Percentiles rank a stretch among this genome's conserved stretches.
These are phyloP conservation scores for Emmonsiellopsis sp. DNA, from an alignment of 2,329 filamentous ascomycete genomes.

Conservation along the genomic window DNA sequence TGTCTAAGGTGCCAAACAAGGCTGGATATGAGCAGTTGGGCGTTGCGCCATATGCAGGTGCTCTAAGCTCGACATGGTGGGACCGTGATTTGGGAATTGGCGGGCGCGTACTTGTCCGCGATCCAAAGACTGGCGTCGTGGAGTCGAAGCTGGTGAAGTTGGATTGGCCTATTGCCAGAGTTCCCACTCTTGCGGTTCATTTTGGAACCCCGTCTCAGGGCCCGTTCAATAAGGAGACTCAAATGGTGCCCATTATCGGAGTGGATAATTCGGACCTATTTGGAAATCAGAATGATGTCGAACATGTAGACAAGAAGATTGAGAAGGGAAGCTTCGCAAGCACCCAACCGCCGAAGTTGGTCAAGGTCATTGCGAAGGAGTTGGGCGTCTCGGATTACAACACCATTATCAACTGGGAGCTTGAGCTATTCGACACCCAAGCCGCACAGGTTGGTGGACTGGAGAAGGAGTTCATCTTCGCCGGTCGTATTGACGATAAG, in stretches of 20 bases:
- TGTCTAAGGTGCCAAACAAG: conserved; percentile 74
- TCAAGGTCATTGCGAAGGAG: conserved; percentile 70
- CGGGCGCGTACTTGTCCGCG: conserved; percentile 75
- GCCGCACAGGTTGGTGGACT: conserved; percentile 75
- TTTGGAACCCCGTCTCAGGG: conserved; percentile 65
- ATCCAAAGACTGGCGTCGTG: conserved; percentile 65
- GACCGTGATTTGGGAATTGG: conserved; percentile 88
- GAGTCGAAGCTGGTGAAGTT: conserved; percentile 76
- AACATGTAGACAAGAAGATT: conserved; percentile 14
- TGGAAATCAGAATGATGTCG: conserved; percentile 21
- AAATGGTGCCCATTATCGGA: conserved; percentile 89
- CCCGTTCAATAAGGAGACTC: conserved; percentile 76
- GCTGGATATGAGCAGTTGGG: conserved; percentile 83
- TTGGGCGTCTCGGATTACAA: conserved; percentile 65
- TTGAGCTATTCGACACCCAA: conserved; percentile 88
- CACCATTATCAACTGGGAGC: conserved; percentile 87
- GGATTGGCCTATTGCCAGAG: conserved; percentile 85
- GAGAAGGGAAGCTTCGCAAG: conserved; percentile 61
- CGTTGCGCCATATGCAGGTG: conserved; percentile 87
- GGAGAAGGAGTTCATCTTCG: conserved; percentile 89
- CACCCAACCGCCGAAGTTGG: conserved; percentile 76
- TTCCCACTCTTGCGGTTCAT: conserved; percentile 87
- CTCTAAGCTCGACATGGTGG: conserved; percentile 87
- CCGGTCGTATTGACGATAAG: conserved; percentile 93
- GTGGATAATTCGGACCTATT: conserved; percentile 61